Percentiles rank a stretch among this genome's conserved stretches.
Conservation (phyloP, 208 protist genomes). For the Tritrichomonas foetus region DNA sequence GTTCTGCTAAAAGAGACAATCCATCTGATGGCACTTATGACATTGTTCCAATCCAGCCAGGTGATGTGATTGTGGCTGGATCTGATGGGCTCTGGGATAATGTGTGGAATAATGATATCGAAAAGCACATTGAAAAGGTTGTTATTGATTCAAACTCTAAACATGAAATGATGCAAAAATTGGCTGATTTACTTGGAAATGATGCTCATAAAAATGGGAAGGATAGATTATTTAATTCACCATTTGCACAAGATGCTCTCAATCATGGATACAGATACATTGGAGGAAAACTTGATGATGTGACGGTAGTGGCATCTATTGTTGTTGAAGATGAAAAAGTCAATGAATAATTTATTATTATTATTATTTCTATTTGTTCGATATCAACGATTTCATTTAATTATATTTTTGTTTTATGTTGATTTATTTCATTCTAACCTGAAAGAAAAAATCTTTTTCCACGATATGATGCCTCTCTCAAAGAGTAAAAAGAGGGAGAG, state of each 20-base stretch:
- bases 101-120: neutral
- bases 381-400: no score
- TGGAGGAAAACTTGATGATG: slow-evolving; percentile 36
- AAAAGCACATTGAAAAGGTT: neutral
- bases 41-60: neutral
- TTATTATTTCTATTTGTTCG: no score
- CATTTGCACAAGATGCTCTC: neutral
- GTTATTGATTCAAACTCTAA: neutral
- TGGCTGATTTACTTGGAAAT: neutral
- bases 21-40: neutral
- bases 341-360: neutral
- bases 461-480: no score
- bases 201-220: neutral
- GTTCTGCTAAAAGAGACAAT: neutral
- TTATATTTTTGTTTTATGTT: no score
- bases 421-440: no score
- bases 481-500: no score
- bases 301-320: neutral
- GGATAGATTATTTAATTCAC: neutral
- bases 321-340: neutral
- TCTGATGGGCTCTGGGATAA: slow-evolving; percentile 21
- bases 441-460: no score
- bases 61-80: neutral
- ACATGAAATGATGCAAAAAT: neutral
- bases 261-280: neutral